Evolutionary conservation across 257 asterid genomes (phyloP), one percentile per base, ranked within the genome.

Genomic region (Solanum phureja): DNA sequence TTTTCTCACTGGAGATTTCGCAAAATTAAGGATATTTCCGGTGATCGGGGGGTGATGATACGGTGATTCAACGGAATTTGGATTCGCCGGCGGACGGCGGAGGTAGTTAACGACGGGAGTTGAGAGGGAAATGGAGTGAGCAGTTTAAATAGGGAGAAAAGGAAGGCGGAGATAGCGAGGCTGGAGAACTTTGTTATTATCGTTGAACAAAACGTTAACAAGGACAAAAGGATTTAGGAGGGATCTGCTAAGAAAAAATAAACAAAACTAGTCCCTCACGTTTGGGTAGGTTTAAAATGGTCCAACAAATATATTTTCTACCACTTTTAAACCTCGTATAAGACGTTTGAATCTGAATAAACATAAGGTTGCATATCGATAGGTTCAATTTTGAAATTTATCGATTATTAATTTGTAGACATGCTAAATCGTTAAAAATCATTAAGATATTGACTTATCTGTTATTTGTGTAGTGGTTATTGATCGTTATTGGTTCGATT

Each of bases 131-230:
- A 33, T n/a, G 23, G 66, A 83, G 86, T 18, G 33, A 37, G 44
- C 7, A 72, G 42, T 60, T 40, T 84, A 84, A 34, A 58, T 13
- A 24, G 90, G 24, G 84, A 56, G 49, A n/a, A 49, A 49, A 31
- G 69, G 69, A 31, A 49, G 91, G 90, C 91, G 93, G 91, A 91
- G 89, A 83, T 27, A 49, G 64, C 93, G 86, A 90, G 84, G 90
- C 12, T 42, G 72, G 42, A 6, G 52, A 86, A 66, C 87, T 79
- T 86, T 19, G 90, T 38, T 86, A 44, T 33, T 86, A 79, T 66
- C 88, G 90, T 44, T 82, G 31, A 82, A 82, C 86, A 74, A 46
- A 27, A 49, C 68, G 8, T 14, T 21, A 24, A 29, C 5, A 46
- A 14, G 77, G 21, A 71, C 77, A 71, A 71, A 33, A 18, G 13